Base-by-base conservation (phyloP, 2,329 filamentous ascomycete genomes). In the Hymenoscyphus occultus region DNA sequence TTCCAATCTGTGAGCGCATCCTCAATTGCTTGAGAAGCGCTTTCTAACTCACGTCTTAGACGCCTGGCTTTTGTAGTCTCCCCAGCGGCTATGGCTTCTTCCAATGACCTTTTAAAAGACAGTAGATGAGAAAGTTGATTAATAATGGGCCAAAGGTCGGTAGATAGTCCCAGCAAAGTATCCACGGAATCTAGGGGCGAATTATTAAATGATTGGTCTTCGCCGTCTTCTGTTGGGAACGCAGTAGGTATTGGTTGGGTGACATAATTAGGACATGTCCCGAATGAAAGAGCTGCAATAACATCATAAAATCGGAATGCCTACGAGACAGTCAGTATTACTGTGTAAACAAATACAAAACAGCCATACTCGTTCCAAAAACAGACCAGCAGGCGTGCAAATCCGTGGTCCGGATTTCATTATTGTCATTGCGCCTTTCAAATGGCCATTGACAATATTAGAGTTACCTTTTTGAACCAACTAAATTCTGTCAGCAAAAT, bases 241-340 rank as follows among this genome's bases (percentile, higher is more conserved):
- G 83, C 77, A 31, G 80, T 78, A 16, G 80, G 79, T 5, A 79
- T 78, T 13, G 80, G 79, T 2, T 83, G 80, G 2, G 82, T 79
- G 13, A 77, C 80, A 1, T 83, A 83, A 13, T 87, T 78, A 1
- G 85, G 85, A 4, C 84, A 78, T 13, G 83, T 86, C 63, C 84
- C 85, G 60, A 87, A 81, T 0, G 86, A 88, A 39, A 89, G 76
- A 1, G 86, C 85, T 5, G 85, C 82, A 64, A 88, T 88, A 28
- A 88, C 86, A 72, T 88, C 86, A 75, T 88, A 88, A 70, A 88
- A 88, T 5, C 84, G 82, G 69, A 88, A 89, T 1, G 85, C 85
- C 85, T 88, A 28, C 39, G 39, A 32, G n/a, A 9, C 45, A 28
- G 14, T 56, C 22, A 40, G 32, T n/a, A n/a, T 14, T 56, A 7